Base-by-base conservation (phyloP, 805 yeast species). In the Wickerhamiella dianesei region DNA sequence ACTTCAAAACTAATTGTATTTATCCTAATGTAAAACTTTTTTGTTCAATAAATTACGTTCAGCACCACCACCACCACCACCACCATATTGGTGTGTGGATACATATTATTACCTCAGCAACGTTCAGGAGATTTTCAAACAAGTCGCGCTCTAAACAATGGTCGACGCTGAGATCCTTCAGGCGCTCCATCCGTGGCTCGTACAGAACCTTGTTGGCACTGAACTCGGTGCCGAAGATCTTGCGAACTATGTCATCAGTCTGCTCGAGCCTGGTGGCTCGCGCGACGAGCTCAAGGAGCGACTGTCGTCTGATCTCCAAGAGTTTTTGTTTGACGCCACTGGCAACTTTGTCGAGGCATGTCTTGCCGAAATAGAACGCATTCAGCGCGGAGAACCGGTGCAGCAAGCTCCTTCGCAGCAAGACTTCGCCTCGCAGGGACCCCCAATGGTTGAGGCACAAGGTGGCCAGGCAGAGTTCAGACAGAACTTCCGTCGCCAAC, bases 241-340 rank as follows among this genome's bases (percentile, higher is more conserved):
- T 47, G 61, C 70, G 1, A 75, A 72, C 42, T 73, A 70, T 52
- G 68, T 71, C 17, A 36, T 69, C 21, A 72, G 74, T 1, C 56
- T 73, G 32, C 55, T 73, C 21, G 53, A 64, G 37, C 63, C 69
- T 50, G 65, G 64, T 18, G 57, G 63, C 29, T 56, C 68, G 8
- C 61, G 54, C 3, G 63, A 52, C 1, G 69, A 67, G 52, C 56
- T 68, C 41, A 47, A 56, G 16, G 55, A 56, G 36, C 49, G 63
- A 45, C 59, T 71, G 44, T 43, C 56, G 18, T 50, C 56, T 1
- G 68, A 71, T 45, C 61, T 72, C 43, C 58, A 53, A 14, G 76
- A 71, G 50, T 70, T 72, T 41, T 52, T 70, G 44, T 63, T 58
- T 19, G 62, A 58, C 1, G 44, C 59, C 22, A 59, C 68, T 4